Evolutionary conservation across 257 asterid species (phyloP).

Genomic region (Coffea eugenioides): DNA sequence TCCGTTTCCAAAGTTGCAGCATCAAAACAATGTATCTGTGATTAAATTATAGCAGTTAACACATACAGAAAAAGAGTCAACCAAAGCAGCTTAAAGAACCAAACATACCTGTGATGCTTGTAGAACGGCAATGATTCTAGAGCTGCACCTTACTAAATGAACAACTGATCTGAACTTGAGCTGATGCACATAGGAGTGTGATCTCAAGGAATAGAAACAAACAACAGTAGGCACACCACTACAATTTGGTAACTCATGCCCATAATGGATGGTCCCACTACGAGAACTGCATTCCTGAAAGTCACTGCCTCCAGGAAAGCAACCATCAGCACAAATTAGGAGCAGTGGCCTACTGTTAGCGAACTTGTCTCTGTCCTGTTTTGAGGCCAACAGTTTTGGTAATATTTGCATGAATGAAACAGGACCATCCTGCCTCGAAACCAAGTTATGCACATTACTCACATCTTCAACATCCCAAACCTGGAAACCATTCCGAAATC

Average conservation of each 20-base stretch:
- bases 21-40: constrained; percentile 78
- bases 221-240: constrained; percentile 66
- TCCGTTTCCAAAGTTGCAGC: constrained; percentile 75
- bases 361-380: constrained; percentile 54
- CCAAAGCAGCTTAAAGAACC: constrained; percentile 1
- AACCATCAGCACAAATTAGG: constrained; percentile 73
- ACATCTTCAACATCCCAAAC: constrained; percentile 94
- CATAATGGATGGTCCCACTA: constrained; percentile 47
- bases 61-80: constrained; percentile 6
- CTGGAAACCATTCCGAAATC: constrained; percentile 76
- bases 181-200: constrained; percentile 76
- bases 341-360: constrained; percentile 71
- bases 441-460: constrained; percentile 72
- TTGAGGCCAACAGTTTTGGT: constrained; percentile 60
- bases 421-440: constrained; percentile 85
- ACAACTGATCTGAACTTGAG: constrained; percentile 80
- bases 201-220: constrained; percentile 81
- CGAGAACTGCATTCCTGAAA: constrained; percentile 38
- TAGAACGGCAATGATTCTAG: constrained; percentile 72
- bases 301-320: constrained; percentile 60
- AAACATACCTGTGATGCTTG: constrained; percentile 80
- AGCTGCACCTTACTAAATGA: constrained; percentile 80
- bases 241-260: constrained; percentile 39
- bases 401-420: constrained; percentile 75
- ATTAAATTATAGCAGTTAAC: constrained; percentile 11